Evolutionary conservation across 371 early-diverging fungal genomes (phyloP).

Genomic region (Mortierella sp.): DNA sequence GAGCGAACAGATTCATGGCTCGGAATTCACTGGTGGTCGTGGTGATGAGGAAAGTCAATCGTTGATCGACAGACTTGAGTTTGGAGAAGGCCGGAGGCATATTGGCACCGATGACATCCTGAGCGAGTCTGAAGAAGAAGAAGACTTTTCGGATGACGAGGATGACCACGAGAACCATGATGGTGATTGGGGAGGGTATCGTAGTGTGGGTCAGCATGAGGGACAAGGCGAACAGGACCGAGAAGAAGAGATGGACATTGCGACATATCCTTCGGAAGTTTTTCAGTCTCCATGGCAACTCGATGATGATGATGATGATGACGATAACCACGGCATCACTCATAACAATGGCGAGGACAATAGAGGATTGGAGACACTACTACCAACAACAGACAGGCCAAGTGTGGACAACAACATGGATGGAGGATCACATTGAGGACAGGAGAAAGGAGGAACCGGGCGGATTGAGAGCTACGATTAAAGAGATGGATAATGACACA

Average conservation of each 20-base stretch:
- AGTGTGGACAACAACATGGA: neutral
- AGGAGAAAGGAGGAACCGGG: no score
- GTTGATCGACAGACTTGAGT: no score
- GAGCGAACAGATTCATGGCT: constrained; percentile 7
- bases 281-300: constrained; percentile 24
- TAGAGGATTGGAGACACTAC: no score
- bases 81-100: no score
- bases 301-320: constrained; percentile 1
- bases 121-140: no score
- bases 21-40: constrained; percentile 1
- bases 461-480: no score
- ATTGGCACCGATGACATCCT: no score
- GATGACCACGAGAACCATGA: neutral
- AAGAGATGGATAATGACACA: no score
- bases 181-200: neutral
- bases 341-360: no score
- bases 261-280: constrained; percentile 20
- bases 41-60: neutral
- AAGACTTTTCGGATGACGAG: no score
- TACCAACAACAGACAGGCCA: neutral
- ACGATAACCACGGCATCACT: neutral
- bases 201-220: no score
- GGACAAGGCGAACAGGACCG: constrained; percentile 3
- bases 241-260: constrained; percentile 28
- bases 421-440: no score